Evolutionary conservation across 2,329 filamentous ascomycete species (phyloP), one percentile per base, ranked within the genome.

Genomic region (Lasiodiplodia hormozganensis): DNA sequence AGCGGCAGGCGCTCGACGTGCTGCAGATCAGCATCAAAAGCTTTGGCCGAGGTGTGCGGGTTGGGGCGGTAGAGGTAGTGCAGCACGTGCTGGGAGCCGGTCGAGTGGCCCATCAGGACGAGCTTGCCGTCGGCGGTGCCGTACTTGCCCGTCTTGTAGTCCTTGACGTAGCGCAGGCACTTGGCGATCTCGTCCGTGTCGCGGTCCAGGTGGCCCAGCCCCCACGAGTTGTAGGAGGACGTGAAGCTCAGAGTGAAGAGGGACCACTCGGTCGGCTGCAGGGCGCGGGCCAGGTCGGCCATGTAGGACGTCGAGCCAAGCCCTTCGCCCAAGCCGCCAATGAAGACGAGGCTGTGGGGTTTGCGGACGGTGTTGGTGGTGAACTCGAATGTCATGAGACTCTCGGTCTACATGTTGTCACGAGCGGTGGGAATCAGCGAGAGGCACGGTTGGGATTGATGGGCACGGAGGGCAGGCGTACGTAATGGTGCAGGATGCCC

Each of bases 361-460:
- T 74, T 74, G 65, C 70, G 73, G 36, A 69, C 56, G 31, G 68
- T 69, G 53, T 66, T 71, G 25, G 77, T 74, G 7, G 77, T 77
- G 68, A 80, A 81, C 69, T 82, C 80, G 69, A 82, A 82, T 72
- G 73, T 72, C 16, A 79, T 76, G 23, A 81, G 75, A 4, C 74
- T 77, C 69, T 82, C 80, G 18, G 79, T 80, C 79, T 82, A 70
- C 28, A 38, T 7, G 69, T 73, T 31, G 31, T 34, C 31, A 34
- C 31, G 31, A 28, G 40, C 6, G 16, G 4, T 6, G 12, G 10
- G 5, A n/a, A n/a, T 71, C 78, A 76, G 69, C 77, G 56, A 14
- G 25, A 10, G 43, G 11, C 23, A 23, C 8, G 54, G 60, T 18
- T 64, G 31, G 64, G 34, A 52, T 31, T 14, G 47, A 18, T 34